Evolutionary conservation across 495 filamentous ascomycete genomes (phyloP).

Genomic region (Trichoderma gamsii): DNA sequence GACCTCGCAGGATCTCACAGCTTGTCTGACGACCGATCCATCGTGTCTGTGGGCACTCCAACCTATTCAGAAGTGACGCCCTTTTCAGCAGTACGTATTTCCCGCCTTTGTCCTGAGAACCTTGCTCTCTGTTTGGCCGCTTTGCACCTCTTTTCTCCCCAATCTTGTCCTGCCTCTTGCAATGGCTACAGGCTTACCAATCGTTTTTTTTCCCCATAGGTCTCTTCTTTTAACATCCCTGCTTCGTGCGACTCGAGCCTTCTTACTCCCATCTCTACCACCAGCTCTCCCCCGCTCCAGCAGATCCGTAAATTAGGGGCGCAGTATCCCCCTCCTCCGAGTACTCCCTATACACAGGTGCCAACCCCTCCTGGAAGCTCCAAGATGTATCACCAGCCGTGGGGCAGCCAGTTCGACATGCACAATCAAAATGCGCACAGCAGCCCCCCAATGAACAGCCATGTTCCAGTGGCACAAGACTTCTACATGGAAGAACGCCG

Average conservation of each 20-base stretch:
- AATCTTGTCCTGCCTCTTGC: neutral
- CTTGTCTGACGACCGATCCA: slow-evolving; percentile 9
- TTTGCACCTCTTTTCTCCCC: neutral
- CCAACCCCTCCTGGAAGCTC: slow-evolving; percentile 41
- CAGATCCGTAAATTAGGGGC: slow-evolving; percentile 35
- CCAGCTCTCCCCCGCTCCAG: slow-evolving; percentile 38
- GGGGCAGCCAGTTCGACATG: slow-evolving; percentile 28
- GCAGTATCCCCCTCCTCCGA: slow-evolving; percentile 28
- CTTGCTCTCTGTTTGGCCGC: neutral
- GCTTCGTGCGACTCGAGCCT: slow-evolving; percentile 38
- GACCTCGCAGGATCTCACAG: slow-evolving; percentile 6
- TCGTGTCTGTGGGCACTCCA: neutral
- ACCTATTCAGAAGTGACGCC: neutral
- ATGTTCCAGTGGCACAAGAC: slow-evolving; percentile 25
- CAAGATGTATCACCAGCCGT: slow-evolving; percentile 32
- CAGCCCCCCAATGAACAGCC: slow-evolving; percentile 20
- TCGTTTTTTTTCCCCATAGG: slow-evolving; percentile 18
- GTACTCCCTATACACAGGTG: slow-evolving; percentile 30
- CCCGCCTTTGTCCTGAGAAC: neutral
- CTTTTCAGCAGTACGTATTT: neutral
- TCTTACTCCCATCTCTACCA: slow-evolving; percentile 40
- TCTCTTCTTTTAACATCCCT: slow-evolving; percentile 41
- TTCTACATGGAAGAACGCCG: slow-evolving; percentile 21
- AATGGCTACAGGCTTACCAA: neutral
- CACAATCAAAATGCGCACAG: neutral